Conservation (phyloP, 495 filamentous ascomycete species). For the Penicillium flavigenum region DNA sequence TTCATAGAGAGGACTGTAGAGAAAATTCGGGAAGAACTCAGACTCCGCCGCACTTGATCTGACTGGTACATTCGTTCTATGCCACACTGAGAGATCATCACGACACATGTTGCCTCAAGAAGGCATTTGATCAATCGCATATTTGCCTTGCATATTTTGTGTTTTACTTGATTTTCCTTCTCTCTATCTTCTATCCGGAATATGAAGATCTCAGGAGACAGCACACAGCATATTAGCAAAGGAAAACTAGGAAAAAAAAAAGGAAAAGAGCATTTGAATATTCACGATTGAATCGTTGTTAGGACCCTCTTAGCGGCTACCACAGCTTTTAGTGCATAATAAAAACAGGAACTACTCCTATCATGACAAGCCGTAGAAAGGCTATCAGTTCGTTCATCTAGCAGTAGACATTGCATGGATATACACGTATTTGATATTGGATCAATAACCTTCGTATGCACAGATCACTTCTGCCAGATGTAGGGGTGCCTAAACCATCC, state of each 20-base stretch:
- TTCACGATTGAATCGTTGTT: not conserved
- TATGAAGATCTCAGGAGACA: too few species aligned
- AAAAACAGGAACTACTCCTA: too few species aligned
- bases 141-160: not conserved
- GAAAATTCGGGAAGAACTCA: not conserved
- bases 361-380: too few species aligned
- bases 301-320: not conserved
- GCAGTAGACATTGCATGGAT: not conserved
- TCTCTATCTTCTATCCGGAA: not conserved
- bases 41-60: not conserved
- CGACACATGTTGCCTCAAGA: not conserved
- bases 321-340: not conserved
- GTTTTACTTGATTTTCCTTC: not conserved
- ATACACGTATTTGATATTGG: not conserved
- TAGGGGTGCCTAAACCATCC: too few species aligned
- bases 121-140: not conserved
- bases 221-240: not conserved
- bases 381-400: not conserved
- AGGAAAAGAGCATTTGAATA: not conserved
- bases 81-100: not conserved
- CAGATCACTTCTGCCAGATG: too few species aligned
- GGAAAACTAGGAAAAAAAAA: not conserved
- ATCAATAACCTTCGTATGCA: too few species aligned
- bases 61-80: not conserved
- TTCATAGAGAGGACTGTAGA: not conserved